Conservation (phyloP, 495 filamentous ascomycete genomes). For the Bacidia gigantensis region DNA sequence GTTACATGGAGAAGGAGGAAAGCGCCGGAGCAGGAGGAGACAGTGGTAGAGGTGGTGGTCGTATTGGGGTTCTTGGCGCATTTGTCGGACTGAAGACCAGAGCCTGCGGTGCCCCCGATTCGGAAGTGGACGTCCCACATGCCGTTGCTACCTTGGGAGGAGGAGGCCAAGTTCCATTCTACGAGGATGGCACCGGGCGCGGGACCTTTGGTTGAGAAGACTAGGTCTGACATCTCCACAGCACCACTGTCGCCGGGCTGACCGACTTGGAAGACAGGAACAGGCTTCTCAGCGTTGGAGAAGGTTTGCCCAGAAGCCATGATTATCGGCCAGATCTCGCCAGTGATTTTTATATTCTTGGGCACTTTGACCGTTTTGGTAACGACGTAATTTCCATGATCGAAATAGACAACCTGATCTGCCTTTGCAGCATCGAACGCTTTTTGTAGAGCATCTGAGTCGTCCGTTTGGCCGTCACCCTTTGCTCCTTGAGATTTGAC, state of each 20-base stretch:
- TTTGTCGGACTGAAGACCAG: constrained; percentile 58
- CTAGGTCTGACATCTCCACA: constrained; percentile 72
- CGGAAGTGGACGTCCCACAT: constrained; percentile 93
- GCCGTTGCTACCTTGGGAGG: constrained; percentile 54
- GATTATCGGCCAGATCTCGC: constrained; percentile 81
- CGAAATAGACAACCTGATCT: constrained; percentile 72
- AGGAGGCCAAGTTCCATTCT: constrained; percentile 73
- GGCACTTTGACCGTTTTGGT: constrained; percentile 75
- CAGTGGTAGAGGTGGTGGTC: constrained; percentile 36
- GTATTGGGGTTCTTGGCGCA: constrained; percentile 55
- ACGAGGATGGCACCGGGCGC: constrained; percentile 79
- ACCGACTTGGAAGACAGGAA: constrained; percentile 64
- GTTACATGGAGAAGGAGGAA: constrained; percentile 79
- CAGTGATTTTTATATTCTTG: constrained; percentile 63
- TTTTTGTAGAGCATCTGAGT: constrained; percentile 52
- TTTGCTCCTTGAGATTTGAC: constrained; percentile 64
- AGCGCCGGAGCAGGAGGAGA: constrained; percentile 48
- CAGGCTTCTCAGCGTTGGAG: constrained; percentile 46
- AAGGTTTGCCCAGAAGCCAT: constrained; percentile 68
- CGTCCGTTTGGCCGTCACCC: constrained; percentile 55
- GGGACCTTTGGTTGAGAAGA: constrained; percentile 65
- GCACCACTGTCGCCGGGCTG: constrained; percentile 60
- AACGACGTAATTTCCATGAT: constrained; percentile 79
- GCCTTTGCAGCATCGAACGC: constrained; percentile 46
- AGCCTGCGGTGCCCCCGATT: constrained; percentile 67